Base-by-base conservation (phyloP, 768 basidiomycete species). In the Multifurca ochricompacta region DNA sequence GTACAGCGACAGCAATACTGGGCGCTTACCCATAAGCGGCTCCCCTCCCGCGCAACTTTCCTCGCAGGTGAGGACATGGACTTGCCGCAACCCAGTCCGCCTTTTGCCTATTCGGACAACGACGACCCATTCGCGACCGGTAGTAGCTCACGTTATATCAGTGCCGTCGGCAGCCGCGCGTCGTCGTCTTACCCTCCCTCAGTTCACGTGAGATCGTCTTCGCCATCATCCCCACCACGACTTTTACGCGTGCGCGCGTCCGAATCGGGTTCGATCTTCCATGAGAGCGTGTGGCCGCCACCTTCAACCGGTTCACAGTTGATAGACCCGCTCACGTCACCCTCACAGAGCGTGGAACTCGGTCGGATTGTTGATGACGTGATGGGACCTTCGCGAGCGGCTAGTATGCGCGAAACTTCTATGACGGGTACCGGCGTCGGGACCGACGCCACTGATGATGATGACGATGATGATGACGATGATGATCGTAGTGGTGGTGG, bases 251-350 rank as follows among this genome's bases (percentile, higher is more conserved):
- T 50, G 1, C 59, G 50, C 14, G 59, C 53, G 7, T 55, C 58
- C 14, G 60, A 52, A 16, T 51, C 53, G 3, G 60, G 60, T 10
- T 55, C 53, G 8, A 59, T 61, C 45, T 61, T 61, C 48, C 53
- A 59, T 2, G 60, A 61, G 42, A 40, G 46, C 27, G 58, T 61
- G 1, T 61, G 58, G 58, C 60, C 60, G 3, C 60, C 60, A 0
- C 60, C 60, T 1, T 21, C 49, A 3, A 35, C 39, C 4, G 47
- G 31, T 1, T 52, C 50, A 19, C 51, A 41, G 11, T 43, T 61
- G 7, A 40, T 53, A 2, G 60, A 59, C 42, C 57, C 60, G 31
- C 48, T 61, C 39, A 48, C 51, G 2, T 25, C 31, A 4, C 28
- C 53, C 27, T 44, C 57, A 0, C 47, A 49, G 31, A 44, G 40